A percentile compares a stretch with the other conserved stretches of the same genome.
Conservation (phyloP, 2,329 filamentous ascomycete species). For the Arthroderma sp. region DNA sequence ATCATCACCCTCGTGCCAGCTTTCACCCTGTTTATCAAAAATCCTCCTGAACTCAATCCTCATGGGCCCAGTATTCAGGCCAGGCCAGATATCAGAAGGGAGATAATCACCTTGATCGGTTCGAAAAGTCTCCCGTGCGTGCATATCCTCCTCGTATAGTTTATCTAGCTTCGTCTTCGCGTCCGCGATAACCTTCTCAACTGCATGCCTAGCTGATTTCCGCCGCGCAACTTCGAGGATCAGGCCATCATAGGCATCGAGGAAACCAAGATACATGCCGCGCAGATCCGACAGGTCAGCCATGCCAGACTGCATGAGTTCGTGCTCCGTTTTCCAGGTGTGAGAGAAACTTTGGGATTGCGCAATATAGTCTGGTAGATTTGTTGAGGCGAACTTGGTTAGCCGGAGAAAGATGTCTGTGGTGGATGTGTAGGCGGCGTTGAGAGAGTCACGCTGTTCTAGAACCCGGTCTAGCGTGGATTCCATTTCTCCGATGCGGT, state of each 20-base stretch:
- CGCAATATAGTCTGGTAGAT: conserved; percentile 43
- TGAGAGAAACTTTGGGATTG: conserved; percentile 35
- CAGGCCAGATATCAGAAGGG: conserved; percentile 77
- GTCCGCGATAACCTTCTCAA: conserved; percentile 61
- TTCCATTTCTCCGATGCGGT: conserved; percentile 66
- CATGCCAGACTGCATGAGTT: conserved; percentile 54
- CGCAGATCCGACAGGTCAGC: conserved; percentile 63
- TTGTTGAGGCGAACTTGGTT: conserved; percentile 48
- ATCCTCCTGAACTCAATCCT: conserved; percentile 29
- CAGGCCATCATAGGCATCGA: conserved; percentile 69
- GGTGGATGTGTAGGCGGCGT: conserved; percentile 44
- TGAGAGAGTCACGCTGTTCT: conserved; percentile 47
- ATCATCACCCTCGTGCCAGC: conserved; percentile 7
- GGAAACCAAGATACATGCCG: conserved; percentile 77
- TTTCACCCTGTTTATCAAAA: conserved; percentile 22
- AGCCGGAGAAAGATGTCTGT: conserved; percentile 52
- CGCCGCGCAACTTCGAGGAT: conserved; percentile 73
- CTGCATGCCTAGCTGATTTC: conserved; percentile 56
- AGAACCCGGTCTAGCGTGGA: conserved; percentile 50
- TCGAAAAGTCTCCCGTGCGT: conserved; percentile 63
- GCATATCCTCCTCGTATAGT: conserved; percentile 58
- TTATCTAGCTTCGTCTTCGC: conserved; percentile 64
- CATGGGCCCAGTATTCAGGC: conserved; percentile 47
- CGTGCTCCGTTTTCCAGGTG: conserved; percentile 62
- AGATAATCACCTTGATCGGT: conserved; percentile 74